phyloP scores from a whole-genome alignment of 257 asterid species.

The Nicotiana tomentosiformis region DNA sequence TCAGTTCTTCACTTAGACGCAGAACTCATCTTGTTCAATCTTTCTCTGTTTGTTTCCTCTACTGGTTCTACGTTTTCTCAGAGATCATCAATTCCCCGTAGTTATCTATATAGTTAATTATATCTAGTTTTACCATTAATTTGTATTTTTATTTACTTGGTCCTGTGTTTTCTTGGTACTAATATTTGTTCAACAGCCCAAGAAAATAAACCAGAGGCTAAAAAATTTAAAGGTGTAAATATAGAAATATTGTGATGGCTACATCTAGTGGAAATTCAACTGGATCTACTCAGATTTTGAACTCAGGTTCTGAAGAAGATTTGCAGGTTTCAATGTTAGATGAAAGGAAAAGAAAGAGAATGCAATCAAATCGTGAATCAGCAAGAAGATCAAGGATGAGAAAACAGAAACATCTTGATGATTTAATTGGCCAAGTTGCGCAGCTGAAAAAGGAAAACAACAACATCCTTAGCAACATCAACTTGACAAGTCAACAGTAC shows the following conservation, averaged over 20 bases:
- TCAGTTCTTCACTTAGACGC: conserved; percentile 58
- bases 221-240: background rate
- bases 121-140: background rate
- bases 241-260: conserved; percentile 34
- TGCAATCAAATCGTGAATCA: conserved; percentile 90
- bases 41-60: conserved; percentile 86
- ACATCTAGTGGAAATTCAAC: conserved; percentile 62
- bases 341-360: conserved; percentile 67
- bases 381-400: conserved; percentile 86
- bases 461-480: conserved; percentile 32
- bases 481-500: conserved; percentile 38
- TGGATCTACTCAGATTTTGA: conserved; percentile 41
- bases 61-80: conserved; percentile 94
- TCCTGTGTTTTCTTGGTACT: conserved; percentile 10
- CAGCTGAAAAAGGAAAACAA: conserved; percentile 51
- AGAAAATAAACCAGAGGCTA: background rate
- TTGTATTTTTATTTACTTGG: background rate
- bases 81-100: conserved; percentile 8
- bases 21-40: conserved; percentile 89
- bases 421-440: conserved; percentile 42
- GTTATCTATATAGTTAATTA: background rate
- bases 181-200: background rate
- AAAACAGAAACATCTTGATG: conserved; percentile 81
- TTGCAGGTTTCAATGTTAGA: conserved; percentile 34
- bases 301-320: conserved; percentile 48